Conservation (phyloP, 169 alveolate genomes). For the Eimeria zaria region DNA sequence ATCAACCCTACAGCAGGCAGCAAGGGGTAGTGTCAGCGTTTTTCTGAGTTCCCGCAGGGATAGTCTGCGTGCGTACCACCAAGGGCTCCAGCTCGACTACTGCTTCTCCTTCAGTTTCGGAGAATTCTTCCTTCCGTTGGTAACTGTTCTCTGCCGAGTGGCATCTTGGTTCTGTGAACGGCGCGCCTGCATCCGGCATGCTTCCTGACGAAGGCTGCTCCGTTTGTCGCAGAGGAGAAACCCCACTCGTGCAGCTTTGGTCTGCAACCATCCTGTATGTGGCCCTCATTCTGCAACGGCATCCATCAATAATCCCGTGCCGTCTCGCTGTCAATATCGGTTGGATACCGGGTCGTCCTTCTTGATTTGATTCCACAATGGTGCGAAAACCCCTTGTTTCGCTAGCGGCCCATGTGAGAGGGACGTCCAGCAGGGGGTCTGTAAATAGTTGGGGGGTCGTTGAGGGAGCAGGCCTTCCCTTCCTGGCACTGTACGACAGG, state of each 20-base stretch:
- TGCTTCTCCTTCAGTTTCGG: neutral
- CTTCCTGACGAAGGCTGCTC: neutral
- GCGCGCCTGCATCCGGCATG: neutral
- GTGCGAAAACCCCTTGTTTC: slow-evolving; percentile 33
- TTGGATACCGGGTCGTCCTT: neutral
- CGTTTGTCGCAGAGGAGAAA: neutral
- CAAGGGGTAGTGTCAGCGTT: neutral
- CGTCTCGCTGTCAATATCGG: neutral
- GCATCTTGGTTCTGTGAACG: neutral
- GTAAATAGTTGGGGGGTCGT: neutral
- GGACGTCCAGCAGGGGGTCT: neutral
- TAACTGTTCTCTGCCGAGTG: neutral
- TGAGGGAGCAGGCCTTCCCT: neutral
- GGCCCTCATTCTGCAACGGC: slow-evolving; percentile 47
- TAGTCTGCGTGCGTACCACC: slow-evolving; percentile 19
- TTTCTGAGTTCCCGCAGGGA: neutral
- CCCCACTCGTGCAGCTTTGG: neutral
- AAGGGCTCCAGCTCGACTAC: slow-evolving; percentile 49
- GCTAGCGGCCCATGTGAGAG: neutral
- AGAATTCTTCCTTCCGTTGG: neutral
- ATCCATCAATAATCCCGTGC: slow-evolving; percentile 50
- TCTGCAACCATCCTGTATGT: neutral
- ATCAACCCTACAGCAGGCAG: neutral
- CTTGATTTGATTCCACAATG: neutral
- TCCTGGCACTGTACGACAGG: neutral